A percentile compares a stretch with the other conserved stretches of the same genome.
Conservation (phyloP, 208 protist genomes). For the Leishmania tarentolae region DNA sequence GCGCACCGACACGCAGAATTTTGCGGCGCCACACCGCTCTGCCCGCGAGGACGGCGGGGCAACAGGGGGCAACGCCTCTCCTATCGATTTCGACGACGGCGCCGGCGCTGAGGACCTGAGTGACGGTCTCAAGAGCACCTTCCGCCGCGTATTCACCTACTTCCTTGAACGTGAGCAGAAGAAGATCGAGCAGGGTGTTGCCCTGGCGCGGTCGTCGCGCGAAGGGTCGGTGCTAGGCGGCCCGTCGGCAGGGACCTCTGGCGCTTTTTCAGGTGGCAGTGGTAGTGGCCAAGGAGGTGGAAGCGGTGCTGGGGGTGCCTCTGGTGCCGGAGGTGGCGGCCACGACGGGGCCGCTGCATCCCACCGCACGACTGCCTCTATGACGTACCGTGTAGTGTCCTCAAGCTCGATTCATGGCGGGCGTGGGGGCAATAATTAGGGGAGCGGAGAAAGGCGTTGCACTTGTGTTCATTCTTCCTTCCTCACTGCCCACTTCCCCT, state of each 20-base stretch:
- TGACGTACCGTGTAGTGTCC: constrained; percentile 56
- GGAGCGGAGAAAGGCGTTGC: background rate
- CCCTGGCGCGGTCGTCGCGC: constrained; percentile 34
- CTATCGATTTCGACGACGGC: constrained; percentile 51
- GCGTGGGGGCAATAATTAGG: constrained; percentile 24
- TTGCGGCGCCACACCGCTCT: constrained; percentile 13
- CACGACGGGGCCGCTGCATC: constrained; percentile 19
- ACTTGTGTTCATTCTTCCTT: background rate
- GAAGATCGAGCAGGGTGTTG: constrained; percentile 60
- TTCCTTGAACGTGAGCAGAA: constrained; percentile 67
- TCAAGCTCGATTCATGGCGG: constrained; percentile 51
- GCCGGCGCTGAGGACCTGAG: constrained; percentile 24
- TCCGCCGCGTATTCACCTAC: constrained; percentile 64
- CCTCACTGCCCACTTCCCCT: background rate
- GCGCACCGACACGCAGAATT: constrained; percentile 12
- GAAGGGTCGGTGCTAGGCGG: constrained; percentile 17
- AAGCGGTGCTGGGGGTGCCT: constrained; percentile 7
- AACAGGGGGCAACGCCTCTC: constrained; percentile 16
- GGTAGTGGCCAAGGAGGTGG: constrained; percentile 10
- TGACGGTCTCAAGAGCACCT: constrained; percentile 47
- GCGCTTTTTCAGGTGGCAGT: constrained; percentile 1
- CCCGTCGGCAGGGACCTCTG: background rate
- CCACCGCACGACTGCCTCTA: constrained; percentile 25
- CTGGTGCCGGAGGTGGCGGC: constrained; percentile 11
- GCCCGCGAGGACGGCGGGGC: constrained; percentile 12